These are phyloP conservation scores for Melanogaster broomeanus DNA, from an alignment of 768 basidiomycete genomes.

Conservation along the genomic window DNA sequence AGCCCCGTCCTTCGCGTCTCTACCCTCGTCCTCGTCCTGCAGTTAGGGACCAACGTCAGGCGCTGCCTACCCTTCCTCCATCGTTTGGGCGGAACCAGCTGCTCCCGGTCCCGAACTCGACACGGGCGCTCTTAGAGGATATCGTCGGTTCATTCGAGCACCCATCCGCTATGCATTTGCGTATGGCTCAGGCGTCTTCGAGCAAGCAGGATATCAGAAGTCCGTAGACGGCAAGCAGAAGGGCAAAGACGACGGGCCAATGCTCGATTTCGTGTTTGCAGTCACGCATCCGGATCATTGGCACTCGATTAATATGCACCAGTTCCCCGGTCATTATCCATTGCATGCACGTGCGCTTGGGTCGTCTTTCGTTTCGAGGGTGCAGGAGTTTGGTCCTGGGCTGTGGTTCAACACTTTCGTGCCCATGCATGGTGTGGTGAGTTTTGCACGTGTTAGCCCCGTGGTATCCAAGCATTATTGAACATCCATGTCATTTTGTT, in stretches of 20 bases:
- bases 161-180: slow-evolving; percentile 97
- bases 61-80: slow-evolving; percentile 60
- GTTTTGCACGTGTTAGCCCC: slow-evolving; percentile 32
- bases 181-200: slow-evolving; percentile 95
- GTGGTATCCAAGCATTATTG: neutral
- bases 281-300: slow-evolving; percentile 93
- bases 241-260: slow-evolving; percentile 50
- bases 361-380: slow-evolving; percentile 72
- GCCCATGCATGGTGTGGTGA: slow-evolving; percentile 78
- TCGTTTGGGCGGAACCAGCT: slow-evolving; percentile 83
- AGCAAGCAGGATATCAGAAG: slow-evolving; percentile 77
- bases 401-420: slow-evolving; percentile 97
- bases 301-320: slow-evolving; percentile 94
- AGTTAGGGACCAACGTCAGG: slow-evolving; percentile 24
- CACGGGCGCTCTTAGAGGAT: slow-evolving; percentile 75
- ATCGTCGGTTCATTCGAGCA: slow-evolving; percentile 79
- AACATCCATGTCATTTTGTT: neutral
- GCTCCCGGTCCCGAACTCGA: slow-evolving; percentile 75
- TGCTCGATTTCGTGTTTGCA: slow-evolving; percentile 97
- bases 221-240: slow-evolving; percentile 25
- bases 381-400: slow-evolving; percentile 79
- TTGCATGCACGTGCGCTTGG: slow-evolving; percentile 85
- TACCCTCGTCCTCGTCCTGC: slow-evolving; percentile 45
- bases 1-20: slow-evolving; percentile 38
- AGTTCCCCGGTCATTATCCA: slow-evolving; percentile 90